phyloP scores from a whole-genome alignment of 1,139 yeast species.

The Kodamaea anthophila region DNA sequence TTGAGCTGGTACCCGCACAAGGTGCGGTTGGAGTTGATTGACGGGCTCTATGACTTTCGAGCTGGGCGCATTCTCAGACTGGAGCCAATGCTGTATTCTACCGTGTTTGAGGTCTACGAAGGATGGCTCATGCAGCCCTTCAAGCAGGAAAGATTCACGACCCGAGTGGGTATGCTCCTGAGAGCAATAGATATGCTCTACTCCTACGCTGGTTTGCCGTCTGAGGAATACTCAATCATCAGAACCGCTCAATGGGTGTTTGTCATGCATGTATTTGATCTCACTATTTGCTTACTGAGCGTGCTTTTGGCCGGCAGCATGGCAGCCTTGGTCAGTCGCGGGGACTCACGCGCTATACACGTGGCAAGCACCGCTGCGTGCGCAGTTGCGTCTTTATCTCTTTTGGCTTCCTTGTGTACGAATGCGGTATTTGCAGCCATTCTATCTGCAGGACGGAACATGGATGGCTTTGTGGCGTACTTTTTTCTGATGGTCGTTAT shows the following conservation, averaged over 20 bases:
- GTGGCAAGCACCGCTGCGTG: neutral
- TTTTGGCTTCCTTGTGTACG: neutral
- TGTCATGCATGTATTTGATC: constrained; percentile 1
- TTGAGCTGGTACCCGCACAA: constrained; percentile 9
- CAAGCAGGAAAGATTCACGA: neutral
- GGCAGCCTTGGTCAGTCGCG: neutral
- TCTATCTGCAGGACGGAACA: constrained; percentile 2
- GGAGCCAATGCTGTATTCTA: neutral
- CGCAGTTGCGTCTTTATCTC: neutral
- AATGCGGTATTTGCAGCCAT: constrained; percentile 3
- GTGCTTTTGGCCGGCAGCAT: neutral
- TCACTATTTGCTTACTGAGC: neutral
- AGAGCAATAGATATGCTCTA: too few species aligned
- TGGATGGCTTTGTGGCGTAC: neutral
- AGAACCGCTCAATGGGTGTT: too few species aligned
- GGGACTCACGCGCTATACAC: too few species aligned
- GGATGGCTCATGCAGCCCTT: constrained; percentile 1
- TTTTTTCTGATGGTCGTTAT: neutral
- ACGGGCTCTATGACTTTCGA: constrained; percentile 13
- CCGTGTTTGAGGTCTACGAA: neutral
- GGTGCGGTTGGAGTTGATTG: constrained; percentile 13
- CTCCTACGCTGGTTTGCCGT: neutral
- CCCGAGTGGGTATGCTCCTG: neutral
- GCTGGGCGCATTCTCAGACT: too few species aligned
- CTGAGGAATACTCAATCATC: neutral